These are phyloP conservation scores for Syzygium malaccense DNA, from an alignment of 441 rosid genomes.

Conservation along the genomic window DNA sequence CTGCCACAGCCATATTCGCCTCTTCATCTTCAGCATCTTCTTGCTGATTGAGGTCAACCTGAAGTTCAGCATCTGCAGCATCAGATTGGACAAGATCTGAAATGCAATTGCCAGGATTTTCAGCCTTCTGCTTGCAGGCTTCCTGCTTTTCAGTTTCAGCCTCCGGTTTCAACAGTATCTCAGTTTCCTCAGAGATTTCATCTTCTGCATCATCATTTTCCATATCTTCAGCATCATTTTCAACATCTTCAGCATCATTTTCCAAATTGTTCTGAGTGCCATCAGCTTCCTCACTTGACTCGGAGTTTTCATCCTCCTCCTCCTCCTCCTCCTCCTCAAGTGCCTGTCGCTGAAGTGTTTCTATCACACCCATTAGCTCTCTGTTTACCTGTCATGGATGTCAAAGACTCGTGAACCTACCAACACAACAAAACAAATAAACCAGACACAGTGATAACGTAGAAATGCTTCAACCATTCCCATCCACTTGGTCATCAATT, in stretches of 20 bases:
- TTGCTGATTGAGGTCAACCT: not conserved
- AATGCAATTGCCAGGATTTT: not conserved
- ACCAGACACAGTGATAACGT: not conserved
- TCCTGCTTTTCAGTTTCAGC: not conserved
- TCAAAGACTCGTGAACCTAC: not conserved
- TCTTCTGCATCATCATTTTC: constrained; percentile 3
- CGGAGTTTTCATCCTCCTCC: not conserved
- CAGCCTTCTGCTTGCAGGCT: not conserved
- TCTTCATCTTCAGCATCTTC: not conserved
- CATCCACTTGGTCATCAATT: not conserved
- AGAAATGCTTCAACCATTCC: not conserved
- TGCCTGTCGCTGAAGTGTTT: constrained; percentile 21
- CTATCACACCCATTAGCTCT: constrained; percentile 51
- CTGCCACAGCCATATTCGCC: not conserved
- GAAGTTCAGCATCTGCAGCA: not conserved
- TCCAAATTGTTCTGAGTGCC: not conserved
- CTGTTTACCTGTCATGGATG: constrained; percentile 42
- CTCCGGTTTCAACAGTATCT: not conserved
- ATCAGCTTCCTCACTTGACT: not conserved
- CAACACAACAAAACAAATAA: not conserved
- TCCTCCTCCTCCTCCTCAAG: not conserved
- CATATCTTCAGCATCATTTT: not conserved
- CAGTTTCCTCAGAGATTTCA: not conserved
- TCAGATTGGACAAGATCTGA: not conserved
- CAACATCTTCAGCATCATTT: not conserved